phyloP scores from a whole-genome alignment of 2,329 filamentous ascomycete genomes.

The Nothophoma quercina region DNA sequence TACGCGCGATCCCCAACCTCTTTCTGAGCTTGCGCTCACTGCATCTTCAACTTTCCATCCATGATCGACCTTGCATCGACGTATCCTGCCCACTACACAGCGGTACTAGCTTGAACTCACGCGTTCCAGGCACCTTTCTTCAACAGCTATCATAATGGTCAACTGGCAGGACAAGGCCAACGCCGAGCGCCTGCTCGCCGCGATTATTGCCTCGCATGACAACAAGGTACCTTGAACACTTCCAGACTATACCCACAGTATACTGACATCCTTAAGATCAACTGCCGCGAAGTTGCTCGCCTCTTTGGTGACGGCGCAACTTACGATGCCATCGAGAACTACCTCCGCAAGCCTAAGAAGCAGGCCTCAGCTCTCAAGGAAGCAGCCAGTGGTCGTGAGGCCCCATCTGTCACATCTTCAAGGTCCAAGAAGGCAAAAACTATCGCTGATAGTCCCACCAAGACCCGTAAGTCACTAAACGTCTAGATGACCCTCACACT shows the following conservation, averaged over 20 bases:
- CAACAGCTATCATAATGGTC: slow-evolving; percentile 27
- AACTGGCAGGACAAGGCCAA: slow-evolving; percentile 50
- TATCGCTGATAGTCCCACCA: neutral
- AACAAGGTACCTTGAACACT: neutral
- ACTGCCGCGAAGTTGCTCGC: slow-evolving; percentile 54
- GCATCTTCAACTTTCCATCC: too few relatives aligned
- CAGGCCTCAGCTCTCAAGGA: slow-evolving; percentile 44
- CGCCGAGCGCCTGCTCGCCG: slow-evolving; percentile 50
- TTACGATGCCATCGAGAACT: slow-evolving; percentile 58
- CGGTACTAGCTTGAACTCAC: too few relatives aligned
- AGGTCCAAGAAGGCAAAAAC: slow-evolving; percentile 13
- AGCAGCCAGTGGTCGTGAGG: slow-evolving; percentile 15
- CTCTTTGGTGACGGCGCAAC: slow-evolving; percentile 57
- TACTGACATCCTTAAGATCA: slow-evolving; percentile 49
- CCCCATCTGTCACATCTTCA: neutral
- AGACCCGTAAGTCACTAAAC: slow-evolving; percentile 15
- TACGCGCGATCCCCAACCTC: neutral
- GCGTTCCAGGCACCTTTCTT: too few relatives aligned
- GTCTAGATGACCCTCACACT: too few relatives aligned
- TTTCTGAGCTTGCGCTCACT: too few relatives aligned
- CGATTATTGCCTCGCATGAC: slow-evolving; percentile 49
- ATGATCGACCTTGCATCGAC: neutral
- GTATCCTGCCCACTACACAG: too few relatives aligned
- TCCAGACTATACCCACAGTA: neutral
- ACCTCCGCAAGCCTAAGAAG: slow-evolving; percentile 56